Conservation (phyloP, 2,329 filamentous ascomycete species). For the Cryoendolithus antarcticus region DNA sequence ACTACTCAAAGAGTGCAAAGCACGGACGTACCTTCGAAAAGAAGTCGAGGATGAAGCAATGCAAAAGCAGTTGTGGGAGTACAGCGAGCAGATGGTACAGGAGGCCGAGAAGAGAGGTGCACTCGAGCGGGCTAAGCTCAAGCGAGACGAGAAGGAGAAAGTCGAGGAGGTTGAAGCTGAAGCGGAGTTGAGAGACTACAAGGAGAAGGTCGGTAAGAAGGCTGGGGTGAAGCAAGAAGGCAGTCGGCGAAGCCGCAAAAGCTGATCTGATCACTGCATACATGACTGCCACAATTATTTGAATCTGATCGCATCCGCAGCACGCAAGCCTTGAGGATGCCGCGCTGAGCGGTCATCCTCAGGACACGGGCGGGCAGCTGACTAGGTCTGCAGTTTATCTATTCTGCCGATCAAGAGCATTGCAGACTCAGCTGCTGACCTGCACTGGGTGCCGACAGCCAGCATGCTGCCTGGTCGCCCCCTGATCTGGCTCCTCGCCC, state of each 20-base stretch:
- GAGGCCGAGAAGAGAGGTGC: constrained; percentile 70
- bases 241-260: constrained; percentile 11
- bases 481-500: too few relatives aligned
- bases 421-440: too few relatives aligned
- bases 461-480: too few relatives aligned
- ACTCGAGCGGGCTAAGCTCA: constrained; percentile 44
- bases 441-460: too few relatives aligned
- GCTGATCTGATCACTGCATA: too few relatives aligned
- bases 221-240: constrained; percentile 17
- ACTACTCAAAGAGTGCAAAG: constrained; percentile 78
- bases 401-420: too few relatives aligned
- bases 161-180: constrained; percentile 24
- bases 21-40: constrained; percentile 55
- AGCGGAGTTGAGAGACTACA: constrained; percentile 20
- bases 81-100: constrained; percentile 74
- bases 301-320: too few relatives aligned
- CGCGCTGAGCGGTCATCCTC: too few relatives aligned
- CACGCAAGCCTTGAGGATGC: too few relatives aligned
- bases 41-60: constrained; percentile 67
- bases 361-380: too few relatives aligned
- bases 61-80: constrained; percentile 80
- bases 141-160: constrained; percentile 35
- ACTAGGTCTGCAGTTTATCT: too few relatives aligned
- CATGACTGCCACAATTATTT: too few relatives aligned
- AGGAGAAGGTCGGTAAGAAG: constrained; percentile 23